Evolutionary conservation across 306 rosid species (phyloP).

Genomic region (Pachyrhizus erosus): DNA sequence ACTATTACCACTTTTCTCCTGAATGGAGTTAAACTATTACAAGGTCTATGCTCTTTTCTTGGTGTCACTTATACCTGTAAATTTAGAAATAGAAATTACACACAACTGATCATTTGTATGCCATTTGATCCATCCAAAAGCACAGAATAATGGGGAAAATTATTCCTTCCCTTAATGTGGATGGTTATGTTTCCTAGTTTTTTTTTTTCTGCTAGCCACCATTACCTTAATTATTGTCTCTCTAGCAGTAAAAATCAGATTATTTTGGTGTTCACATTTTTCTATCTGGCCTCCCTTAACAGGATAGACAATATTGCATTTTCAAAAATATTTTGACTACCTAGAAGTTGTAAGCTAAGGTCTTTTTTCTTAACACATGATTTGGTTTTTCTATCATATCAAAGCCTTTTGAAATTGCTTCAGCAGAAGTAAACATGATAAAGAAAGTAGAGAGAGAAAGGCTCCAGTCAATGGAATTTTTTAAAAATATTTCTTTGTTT

Average conservation of each 20-base stretch:
- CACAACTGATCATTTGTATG: neutral
- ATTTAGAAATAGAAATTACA: conserved; percentile 19
- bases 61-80: neutral
- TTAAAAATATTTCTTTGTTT: neutral
- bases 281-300: neutral
- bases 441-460: too few relatives aligned
- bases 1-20: neutral
- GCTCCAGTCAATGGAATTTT: neutral
- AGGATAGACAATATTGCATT: neutral
- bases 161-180: neutral
- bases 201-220: neutral
- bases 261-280: neutral
- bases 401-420: neutral
- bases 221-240: neutral
- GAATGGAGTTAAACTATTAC: neutral
- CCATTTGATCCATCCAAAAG: neutral
- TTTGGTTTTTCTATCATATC: too few relatives aligned
- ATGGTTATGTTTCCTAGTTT: conserved; percentile 19
- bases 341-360: neutral
- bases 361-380: neutral
- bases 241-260: neutral
- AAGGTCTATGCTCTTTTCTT: neutral
- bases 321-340: neutral
- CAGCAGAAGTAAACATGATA: neutral
- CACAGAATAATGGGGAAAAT: neutral